Evolutionary conservation across 2,329 filamentous ascomycete genomes (phyloP).

Genomic region (Dactylellina haptotyla): DNA sequence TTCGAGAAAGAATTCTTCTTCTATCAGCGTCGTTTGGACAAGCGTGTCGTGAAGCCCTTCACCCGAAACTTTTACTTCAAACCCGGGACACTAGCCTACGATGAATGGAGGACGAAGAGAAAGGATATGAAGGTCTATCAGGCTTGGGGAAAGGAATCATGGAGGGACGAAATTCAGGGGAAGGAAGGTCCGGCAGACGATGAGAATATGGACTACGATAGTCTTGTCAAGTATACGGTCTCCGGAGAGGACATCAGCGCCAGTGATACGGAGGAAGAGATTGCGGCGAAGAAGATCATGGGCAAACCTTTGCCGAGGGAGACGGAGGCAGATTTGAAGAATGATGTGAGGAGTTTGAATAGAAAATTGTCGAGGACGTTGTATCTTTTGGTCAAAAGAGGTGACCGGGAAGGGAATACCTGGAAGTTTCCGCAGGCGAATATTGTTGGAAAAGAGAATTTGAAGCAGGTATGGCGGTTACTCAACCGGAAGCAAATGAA

Average conservation of each 20-base stretch:
- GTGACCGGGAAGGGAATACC: slow-evolving; percentile 66
- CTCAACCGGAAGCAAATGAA: background rate
- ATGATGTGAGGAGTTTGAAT: slow-evolving; percentile 81
- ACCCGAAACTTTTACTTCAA: slow-evolving; percentile 95
- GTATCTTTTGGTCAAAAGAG: slow-evolving; percentile 83
- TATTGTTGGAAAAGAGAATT: slow-evolving; percentile 75
- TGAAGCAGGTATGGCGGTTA: slow-evolving; percentile 77
- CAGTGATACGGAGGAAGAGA: slow-evolving; percentile 58
- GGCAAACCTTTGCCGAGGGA: slow-evolving; percentile 75
- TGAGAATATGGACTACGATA: slow-evolving; percentile 70
- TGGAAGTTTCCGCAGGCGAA: slow-evolving; percentile 86
- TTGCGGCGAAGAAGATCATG: slow-evolving; percentile 71
- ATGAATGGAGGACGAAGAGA: slow-evolving; percentile 78
- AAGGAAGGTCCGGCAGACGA: slow-evolving; percentile 75
- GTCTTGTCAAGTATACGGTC: slow-evolving; percentile 63
- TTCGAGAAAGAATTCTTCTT: slow-evolving; percentile 96
- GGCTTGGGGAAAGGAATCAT: slow-evolving; percentile 67
- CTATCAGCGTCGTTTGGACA: slow-evolving; percentile 96
- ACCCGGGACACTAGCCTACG: slow-evolving; percentile 80
- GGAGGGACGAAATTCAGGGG: slow-evolving; percentile 90
- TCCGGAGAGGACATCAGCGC: slow-evolving; percentile 61
- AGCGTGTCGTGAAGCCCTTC: slow-evolving; percentile 87
- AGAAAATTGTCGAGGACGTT: slow-evolving; percentile 81
- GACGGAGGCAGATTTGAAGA: slow-evolving; percentile 80
- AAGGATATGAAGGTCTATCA: slow-evolving; percentile 55